These are phyloP conservation scores for Mycena metata DNA, from an alignment of 768 basidiomycete species.

Conservation along the genomic window DNA sequence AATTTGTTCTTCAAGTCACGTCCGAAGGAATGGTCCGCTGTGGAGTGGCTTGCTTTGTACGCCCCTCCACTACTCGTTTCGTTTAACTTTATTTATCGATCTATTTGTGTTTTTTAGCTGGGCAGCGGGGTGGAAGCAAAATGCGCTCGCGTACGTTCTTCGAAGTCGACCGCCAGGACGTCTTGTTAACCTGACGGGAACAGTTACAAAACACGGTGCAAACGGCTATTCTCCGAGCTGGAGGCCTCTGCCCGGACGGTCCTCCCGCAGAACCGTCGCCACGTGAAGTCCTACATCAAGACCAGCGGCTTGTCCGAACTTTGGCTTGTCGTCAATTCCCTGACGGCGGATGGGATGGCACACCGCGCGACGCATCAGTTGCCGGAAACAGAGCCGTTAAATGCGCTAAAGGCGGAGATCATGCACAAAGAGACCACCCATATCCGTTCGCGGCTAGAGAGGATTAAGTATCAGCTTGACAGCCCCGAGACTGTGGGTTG, in stretches of 20 bases:
- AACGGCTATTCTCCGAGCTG: constrained; percentile 26
- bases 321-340: constrained; percentile 35
- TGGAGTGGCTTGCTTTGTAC: constrained; percentile 41
- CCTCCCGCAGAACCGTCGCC: constrained; percentile 32
- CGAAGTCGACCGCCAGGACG: too few relatives aligned
- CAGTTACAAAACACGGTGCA: constrained; percentile 31
- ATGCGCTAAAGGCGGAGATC: constrained; percentile 25
- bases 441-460: constrained; percentile 25
- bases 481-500: constrained; percentile 32
- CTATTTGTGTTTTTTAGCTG: constrained; percentile 35
- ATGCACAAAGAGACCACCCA: constrained; percentile 28
- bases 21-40: constrained; percentile 41
- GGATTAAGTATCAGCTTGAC: constrained; percentile 33
- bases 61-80: background rate
- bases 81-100: background rate
- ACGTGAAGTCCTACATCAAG: constrained; percentile 34
- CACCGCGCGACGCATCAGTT: constrained; percentile 16
- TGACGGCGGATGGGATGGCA: constrained; percentile 11
- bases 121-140: constrained; percentile 46
- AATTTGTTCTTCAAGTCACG: constrained; percentile 42
- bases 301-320: constrained; percentile 37
- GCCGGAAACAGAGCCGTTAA: constrained; percentile 22
- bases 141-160: constrained; percentile 40
- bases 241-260: constrained; percentile 34
- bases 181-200: background rate